Percentiles rank a stretch among this genome's conserved stretches.
phyloP scores from a whole-genome alignment of 345 rosid species.

The Brassica rapa region DNA sequence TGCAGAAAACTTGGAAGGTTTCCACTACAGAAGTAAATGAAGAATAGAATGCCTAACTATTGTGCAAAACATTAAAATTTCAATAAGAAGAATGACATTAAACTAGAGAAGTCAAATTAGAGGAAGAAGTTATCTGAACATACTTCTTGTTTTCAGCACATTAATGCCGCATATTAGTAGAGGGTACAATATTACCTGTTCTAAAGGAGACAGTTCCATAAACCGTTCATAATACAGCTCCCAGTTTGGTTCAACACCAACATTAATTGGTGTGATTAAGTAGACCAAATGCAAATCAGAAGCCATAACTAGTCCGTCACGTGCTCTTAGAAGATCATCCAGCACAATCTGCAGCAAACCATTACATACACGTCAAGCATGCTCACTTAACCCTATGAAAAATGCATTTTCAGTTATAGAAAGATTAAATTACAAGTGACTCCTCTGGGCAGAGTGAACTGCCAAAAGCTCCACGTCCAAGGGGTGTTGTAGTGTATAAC shows the following conservation, averaged over 20 bases:
- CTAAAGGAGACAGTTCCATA: conserved; percentile 81
- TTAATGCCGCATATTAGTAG: conserved; percentile 9
- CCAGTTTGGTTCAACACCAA: conserved; percentile 96
- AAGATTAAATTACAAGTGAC: conserved; percentile 67
- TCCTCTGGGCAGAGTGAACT: conserved; percentile 99
- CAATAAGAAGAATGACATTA: conserved; percentile 8
- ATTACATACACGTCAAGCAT: conserved; percentile 25
- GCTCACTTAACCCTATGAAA: conserved; percentile 11
- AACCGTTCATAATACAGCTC: conserved; percentile 86
- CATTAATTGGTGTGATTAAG: conserved; percentile 87
- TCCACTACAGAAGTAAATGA: not conserved
- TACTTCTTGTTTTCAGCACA: conserved; percentile 16
- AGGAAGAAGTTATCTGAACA: conserved; percentile 11
- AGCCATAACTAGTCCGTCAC: conserved; percentile 96
- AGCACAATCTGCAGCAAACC: conserved; percentile 72
- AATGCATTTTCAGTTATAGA: conserved; percentile 18
- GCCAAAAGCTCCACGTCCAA: conserved; percentile 97
- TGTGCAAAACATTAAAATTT: conserved; percentile 1
- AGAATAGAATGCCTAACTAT: not conserved
- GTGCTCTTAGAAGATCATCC: conserved; percentile 94
- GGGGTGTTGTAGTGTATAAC: conserved; percentile 83
- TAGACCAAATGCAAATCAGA: conserved; percentile 96
- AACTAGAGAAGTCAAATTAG: conserved; percentile 11
- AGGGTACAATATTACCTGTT: conserved; percentile 62
- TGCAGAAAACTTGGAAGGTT: not conserved